A percentile compares a stretch with the other conserved stretches of the same genome.
These are phyloP conservation scores for Aspergillus haitiensis DNA, from an alignment of 495 filamentous ascomycete species.

Conservation along the genomic window DNA sequence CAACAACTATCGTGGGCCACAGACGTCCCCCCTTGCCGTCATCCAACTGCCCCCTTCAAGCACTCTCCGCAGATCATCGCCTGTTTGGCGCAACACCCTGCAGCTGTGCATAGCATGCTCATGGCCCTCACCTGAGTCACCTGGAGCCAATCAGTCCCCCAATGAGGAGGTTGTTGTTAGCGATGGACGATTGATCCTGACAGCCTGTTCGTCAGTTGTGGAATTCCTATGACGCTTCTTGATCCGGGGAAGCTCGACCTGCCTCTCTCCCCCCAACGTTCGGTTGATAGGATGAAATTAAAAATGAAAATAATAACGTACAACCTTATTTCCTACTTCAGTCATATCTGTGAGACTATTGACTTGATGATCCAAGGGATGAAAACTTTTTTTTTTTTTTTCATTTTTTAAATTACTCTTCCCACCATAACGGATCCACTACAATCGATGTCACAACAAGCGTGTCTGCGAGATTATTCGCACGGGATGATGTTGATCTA, in stretches of 20 bases:
- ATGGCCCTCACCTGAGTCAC: not conserved
- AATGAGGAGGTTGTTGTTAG: not conserved
- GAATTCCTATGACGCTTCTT: conserved; percentile 31
- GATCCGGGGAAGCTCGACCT: conserved; percentile 25
- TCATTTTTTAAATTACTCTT: too few relatives aligned
- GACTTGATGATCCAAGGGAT: not conserved
- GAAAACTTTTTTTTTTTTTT: not conserved
- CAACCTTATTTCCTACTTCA: not conserved
- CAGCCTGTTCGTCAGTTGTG: not conserved
- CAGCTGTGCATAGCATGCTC: conserved; percentile 2
- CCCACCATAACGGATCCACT: not conserved
- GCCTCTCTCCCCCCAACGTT: not conserved
- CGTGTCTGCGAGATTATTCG: conserved; percentile 11
- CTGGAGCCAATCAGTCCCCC: not conserved
- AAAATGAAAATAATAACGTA: not conserved
- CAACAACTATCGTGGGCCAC: not conserved
- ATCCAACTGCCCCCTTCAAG: not conserved
- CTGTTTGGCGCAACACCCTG: not conserved
- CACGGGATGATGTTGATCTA: conserved; percentile 10
- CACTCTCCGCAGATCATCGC: not conserved
- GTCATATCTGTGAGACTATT: not conserved
- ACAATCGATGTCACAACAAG: not conserved
- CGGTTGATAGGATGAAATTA: too few relatives aligned
- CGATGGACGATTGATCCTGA: not conserved
- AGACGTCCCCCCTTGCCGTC: not conserved